These are phyloP conservation scores for Aspergillus ustus DNA, from an alignment of 2,329 filamentous ascomycete species.

Conservation along the genomic window DNA sequence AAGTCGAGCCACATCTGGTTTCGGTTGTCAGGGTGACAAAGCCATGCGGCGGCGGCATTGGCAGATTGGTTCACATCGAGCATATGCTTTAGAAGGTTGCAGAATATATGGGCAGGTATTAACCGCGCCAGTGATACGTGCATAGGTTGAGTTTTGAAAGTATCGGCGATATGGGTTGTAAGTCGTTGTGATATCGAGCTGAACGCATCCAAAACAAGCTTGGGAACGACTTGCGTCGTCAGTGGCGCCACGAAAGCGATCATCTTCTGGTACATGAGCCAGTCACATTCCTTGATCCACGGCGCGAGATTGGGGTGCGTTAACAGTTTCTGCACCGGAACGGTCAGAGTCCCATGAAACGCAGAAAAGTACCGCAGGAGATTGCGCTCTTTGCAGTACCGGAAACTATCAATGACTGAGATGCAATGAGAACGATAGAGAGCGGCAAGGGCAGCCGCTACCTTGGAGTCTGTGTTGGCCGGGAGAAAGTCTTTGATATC, in stretches of 20 bases:
- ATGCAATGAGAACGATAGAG: slow-evolving; percentile 95
- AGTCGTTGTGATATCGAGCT: slow-evolving; percentile 83
- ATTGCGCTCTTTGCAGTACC: slow-evolving; percentile 94
- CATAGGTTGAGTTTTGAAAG: slow-evolving; percentile 80
- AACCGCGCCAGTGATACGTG: slow-evolving; percentile 89
- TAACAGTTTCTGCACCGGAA: slow-evolving; percentile 93
- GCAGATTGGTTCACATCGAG: slow-evolving; percentile 91
- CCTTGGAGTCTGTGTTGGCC: slow-evolving; percentile 79
- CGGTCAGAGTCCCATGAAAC: slow-evolving; percentile 94
- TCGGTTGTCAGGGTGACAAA: slow-evolving; percentile 85
- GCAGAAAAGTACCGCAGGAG: slow-evolving; percentile 95
- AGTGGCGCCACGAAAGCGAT: slow-evolving; percentile 88
- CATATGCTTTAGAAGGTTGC: slow-evolving; percentile 81
- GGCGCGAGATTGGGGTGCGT: slow-evolving; percentile 77
- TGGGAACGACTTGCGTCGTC: slow-evolving; percentile 87
- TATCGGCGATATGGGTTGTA: slow-evolving; percentile 78
- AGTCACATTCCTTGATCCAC: slow-evolving; percentile 97
- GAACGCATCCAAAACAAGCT: slow-evolving; percentile 82
- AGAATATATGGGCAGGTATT: slow-evolving; percentile 85
- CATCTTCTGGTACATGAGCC: slow-evolving; percentile 95
- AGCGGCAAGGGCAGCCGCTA: slow-evolving; percentile 81
- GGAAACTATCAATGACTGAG: slow-evolving; percentile 90
- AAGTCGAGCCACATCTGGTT: slow-evolving; percentile 97
- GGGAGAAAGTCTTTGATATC: slow-evolving; percentile 82
- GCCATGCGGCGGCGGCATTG: slow-evolving; percentile 89